Percentiles rank a stretch among this genome's conserved stretches.
phyloP scores from a whole-genome alignment of 805 yeast species.

The Nakazawaea pomicola region DNA sequence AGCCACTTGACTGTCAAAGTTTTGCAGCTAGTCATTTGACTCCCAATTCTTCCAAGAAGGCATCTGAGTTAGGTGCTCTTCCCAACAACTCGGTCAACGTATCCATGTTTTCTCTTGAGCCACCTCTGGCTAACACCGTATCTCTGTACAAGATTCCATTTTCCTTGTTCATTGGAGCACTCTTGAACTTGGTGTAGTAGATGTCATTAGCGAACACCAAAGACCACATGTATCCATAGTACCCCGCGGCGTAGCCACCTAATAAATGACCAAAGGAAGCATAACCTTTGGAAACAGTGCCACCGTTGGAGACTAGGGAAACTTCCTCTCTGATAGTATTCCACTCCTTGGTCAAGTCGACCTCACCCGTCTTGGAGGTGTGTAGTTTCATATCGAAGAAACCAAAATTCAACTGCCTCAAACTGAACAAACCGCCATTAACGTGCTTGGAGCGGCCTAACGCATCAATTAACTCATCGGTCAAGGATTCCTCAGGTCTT shows the following conservation, averaged over 20 bases:
- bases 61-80: conserved; percentile 67
- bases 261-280: conserved; percentile 77
- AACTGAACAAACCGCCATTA: conserved; percentile 64
- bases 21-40: conserved; percentile 4
- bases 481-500: conserved; percentile 49
- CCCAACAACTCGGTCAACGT: conserved; percentile 64
- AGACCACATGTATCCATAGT: conserved; percentile 84
- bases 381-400: conserved; percentile 73
- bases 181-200: conserved; percentile 62
- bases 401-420: conserved; percentile 78
- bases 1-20: too few relatives aligned
- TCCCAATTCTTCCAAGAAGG: conserved; percentile 69
- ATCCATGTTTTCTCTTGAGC: conserved; percentile 64
- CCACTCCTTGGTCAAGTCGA: conserved; percentile 58
- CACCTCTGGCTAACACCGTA: conserved; percentile 65
- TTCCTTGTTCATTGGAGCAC: conserved; percentile 58
- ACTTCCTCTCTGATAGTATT: conserved; percentile 60
- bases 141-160: conserved; percentile 69
- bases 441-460: conserved; percentile 66
- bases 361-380: conserved; percentile 35
- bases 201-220: conserved; percentile 84
- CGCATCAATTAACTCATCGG: conserved; percentile 51
- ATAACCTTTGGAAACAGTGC: conserved; percentile 55
- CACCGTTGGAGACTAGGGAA: conserved; percentile 52
- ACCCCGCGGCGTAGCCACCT: conserved; percentile 83